Percentiles rank a stretch among this genome's conserved stretches.
phyloP scores from a whole-genome alignment of 2,329 filamentous ascomycete genomes.

The Ambrosiella xylebori region DNA sequence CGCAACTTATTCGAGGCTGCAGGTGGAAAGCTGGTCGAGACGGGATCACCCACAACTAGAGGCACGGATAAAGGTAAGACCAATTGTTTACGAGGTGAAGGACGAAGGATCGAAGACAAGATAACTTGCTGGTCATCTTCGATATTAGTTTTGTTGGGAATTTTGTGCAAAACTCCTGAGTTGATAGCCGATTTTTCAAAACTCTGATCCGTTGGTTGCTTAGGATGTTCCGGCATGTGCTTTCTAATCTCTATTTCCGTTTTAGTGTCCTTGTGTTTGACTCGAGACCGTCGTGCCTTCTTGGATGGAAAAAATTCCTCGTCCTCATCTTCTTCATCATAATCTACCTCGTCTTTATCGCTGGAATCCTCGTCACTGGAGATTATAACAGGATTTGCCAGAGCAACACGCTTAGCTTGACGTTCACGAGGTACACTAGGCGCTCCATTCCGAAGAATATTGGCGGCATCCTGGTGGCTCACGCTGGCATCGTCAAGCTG shows the following conservation, averaged over 20 bases:
- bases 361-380: constrained; percentile 5
- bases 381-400: neutral
- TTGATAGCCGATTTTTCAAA: too few relatives aligned
- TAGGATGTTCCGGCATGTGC: too few relatives aligned
- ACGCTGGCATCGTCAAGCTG: too few relatives aligned
- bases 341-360: neutral
- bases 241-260: neutral
- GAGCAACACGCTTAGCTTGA: neutral
- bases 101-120: neutral
- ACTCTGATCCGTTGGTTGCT: too few relatives aligned
- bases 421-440: neutral
- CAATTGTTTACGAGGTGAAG: neutral
- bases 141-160: neutral
- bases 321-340: constrained; percentile 2
- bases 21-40: neutral
- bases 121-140: neutral
- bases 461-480: neutral
- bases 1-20: neutral
- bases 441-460: neutral
- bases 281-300: neutral
- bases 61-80: neutral
- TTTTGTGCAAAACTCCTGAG: too few relatives aligned
- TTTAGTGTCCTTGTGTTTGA: neutral
- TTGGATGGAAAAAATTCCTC: neutral
- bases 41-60: neutral